Evolutionary conservation across 176 grass and related monocot species (phyloP), one percentile per base, ranked within the genome.

Genomic region (Ensete ventricosum): DNA sequence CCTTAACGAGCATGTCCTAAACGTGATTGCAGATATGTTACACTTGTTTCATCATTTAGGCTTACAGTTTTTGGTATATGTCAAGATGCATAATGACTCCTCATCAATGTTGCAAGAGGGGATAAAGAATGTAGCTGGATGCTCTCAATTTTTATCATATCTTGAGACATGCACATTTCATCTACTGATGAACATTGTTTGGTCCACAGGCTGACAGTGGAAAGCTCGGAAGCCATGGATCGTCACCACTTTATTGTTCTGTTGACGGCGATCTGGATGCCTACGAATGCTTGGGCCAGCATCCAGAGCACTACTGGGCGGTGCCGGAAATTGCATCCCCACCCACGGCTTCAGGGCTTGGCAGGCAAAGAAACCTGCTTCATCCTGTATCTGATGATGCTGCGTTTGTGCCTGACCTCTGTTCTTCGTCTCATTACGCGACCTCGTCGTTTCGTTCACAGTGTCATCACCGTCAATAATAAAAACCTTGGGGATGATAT

Each of bases 261-360:
- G 81, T 80, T 34, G 80, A 81, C 2, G 80, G 90, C 52, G 81
- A 87, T 49, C n/a, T 75, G 43, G 20, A 27, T 29, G 14, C 22
- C 2, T 8, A 74, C 5, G 20, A 19, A 34, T 74, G 72, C 14
- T 29, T 55, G 14, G 52, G 19, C 16, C 82, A 94, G 72, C 81
- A 88, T 63, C 89, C 93, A 2, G 89, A 90, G 54, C 74, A 86
- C 67, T 9, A 48, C 53, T 92, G 93, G 87, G 74, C 76, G 0
- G 87, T 92, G 54, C 89, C 87, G 60, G 93, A 90, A 81, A 84
- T 88, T 62, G 87, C 85, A 3, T 90, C 79, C 9, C 89, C 85
- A 64, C 93, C 93, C 4, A 92, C 87, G 4, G 79, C 81, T 13
- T 96, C 93, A 1, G 87, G 87, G 26, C 76, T 96, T 9, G 82